Percentiles rank a stretch among this genome's conserved stretches.
phyloP scores from a whole-genome alignment of 1,139 yeast species.

The Candida mesenterica region DNA sequence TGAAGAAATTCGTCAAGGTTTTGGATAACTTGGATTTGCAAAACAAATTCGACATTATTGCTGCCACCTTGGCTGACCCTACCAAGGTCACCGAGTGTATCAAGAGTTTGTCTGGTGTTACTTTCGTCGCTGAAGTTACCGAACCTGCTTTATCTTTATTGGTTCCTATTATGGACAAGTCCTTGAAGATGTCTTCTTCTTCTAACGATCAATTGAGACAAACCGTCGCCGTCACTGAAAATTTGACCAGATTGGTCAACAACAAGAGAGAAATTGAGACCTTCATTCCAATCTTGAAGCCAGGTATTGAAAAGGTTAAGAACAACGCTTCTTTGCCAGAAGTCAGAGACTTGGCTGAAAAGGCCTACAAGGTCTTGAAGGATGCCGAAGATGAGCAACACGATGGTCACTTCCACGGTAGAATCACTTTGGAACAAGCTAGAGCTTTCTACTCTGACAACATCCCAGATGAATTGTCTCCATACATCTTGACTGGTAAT shows the following conservation, averaged over 20 bases:
- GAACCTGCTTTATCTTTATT: slow-evolving; percentile 89
- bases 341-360: slow-evolving; percentile 88
- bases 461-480: slow-evolving; percentile 26
- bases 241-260: slow-evolving; percentile 91
- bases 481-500: slow-evolving; percentile 22
- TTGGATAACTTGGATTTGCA: slow-evolving; percentile 90
- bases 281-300: slow-evolving; percentile 80
- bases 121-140: slow-evolving; percentile 97
- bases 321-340: slow-evolving; percentile 94
- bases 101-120: slow-evolving; percentile 85
- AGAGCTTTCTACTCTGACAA: slow-evolving; percentile 40
- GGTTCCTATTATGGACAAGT: slow-evolving; percentile 90
- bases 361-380: slow-evolving; percentile 76
- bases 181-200: slow-evolving; percentile 83
- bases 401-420: slow-evolving; percentile 75
- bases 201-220: slow-evolving; percentile 96
- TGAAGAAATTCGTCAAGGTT: slow-evolving; percentile 71
- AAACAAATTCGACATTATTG: slow-evolving; percentile 81
- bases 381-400: slow-evolving; percentile 72
- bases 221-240: slow-evolving; percentile 94
- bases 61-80: slow-evolving; percentile 88
- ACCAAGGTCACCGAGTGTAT: slow-evolving; percentile 85
- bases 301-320: slow-evolving; percentile 86
- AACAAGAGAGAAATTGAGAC: slow-evolving; percentile 88
- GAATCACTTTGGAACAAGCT: slow-evolving; percentile 60